Percentiles rank a stretch among this genome's conserved stretches.
phyloP scores from a whole-genome alignment of 306 rosid species.

The Dalbergia cultrata region DNA sequence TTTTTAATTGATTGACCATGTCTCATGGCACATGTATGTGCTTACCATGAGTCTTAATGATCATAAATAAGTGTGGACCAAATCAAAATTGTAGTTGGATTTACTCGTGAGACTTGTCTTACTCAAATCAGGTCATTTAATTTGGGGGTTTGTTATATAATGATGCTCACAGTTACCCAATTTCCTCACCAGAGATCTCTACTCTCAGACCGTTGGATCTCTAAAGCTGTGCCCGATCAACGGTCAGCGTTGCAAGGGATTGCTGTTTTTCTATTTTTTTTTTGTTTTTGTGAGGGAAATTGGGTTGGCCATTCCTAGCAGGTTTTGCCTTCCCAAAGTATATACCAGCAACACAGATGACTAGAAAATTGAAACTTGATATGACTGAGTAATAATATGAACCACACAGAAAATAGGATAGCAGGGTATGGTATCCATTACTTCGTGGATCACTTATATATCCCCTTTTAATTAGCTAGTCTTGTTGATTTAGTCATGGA shows the following conservation, averaged over 20 bases:
- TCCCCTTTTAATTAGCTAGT: background rate
- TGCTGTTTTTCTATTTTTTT: too few species aligned
- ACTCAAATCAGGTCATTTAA: background rate
- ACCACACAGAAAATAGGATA: background rate
- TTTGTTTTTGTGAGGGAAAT: too few species aligned
- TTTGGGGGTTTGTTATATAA: too few species aligned
- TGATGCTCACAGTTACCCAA: too few species aligned
- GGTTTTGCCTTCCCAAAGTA: too few species aligned
- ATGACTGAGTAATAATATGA: background rate
- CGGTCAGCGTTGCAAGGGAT: too few species aligned
- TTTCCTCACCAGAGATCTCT: too few species aligned
- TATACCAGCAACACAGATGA: background rate
- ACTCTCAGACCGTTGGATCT: too few species aligned
- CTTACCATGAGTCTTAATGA: background rate
- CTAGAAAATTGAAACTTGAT: conserved; percentile 23
- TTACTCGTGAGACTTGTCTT: conserved; percentile 8
- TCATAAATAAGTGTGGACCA: background rate
- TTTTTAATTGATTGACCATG: conserved; percentile 1
- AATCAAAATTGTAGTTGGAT: conserved; percentile 11
- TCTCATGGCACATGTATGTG: background rate
- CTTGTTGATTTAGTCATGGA: conserved; percentile 24
- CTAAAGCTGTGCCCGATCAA: too few species aligned
- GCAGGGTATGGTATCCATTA: background rate
- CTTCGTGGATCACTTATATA: conserved; percentile 20
- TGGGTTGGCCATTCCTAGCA: too few species aligned